Conservation (phyloP, 257 asterid genomes). For the Capsicum chinense region DNA sequence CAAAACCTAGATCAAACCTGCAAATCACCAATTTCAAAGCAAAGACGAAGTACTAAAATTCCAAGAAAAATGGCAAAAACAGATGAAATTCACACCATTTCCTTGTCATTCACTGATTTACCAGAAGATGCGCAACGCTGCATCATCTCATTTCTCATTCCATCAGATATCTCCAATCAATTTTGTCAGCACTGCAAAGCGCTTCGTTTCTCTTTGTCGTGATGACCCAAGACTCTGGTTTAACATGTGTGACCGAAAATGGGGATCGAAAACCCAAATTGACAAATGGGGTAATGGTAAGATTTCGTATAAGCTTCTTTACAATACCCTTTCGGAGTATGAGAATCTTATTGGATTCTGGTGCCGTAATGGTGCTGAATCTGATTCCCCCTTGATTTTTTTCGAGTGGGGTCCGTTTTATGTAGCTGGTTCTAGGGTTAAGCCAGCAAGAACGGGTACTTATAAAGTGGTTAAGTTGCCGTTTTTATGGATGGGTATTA, state of each 20-base stretch:
- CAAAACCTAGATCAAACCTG: not conserved
- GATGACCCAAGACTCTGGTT: constrained; percentile 81
- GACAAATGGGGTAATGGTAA: constrained; percentile 71
- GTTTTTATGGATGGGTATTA: constrained; percentile 66
- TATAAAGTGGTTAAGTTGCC: constrained; percentile 67
- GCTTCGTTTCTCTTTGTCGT: constrained; percentile 67
- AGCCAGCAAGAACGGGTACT: constrained; percentile 53
- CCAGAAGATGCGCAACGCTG: too few relatives aligned
- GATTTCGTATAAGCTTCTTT: constrained; percentile 63
- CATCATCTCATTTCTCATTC: too few relatives aligned
- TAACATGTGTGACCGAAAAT: constrained; percentile 83
- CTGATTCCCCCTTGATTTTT: constrained; percentile 49
- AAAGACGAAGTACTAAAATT: not conserved
- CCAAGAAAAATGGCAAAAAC: not conserved
- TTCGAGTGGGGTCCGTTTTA: constrained; percentile 87
- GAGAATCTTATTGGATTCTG: constrained; percentile 85
- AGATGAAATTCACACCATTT: constrained; percentile 33
- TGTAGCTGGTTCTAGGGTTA: constrained; percentile 68
- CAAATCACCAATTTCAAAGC: not conserved
- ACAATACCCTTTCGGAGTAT: constrained; percentile 60
- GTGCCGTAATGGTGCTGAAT: constrained; percentile 67
- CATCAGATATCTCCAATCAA: constrained; percentile 37
- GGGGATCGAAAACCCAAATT: constrained; percentile 83
- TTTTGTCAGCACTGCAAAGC: constrained; percentile 77
- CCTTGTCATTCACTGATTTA: too few relatives aligned